Conservation (phyloP, 176 grass and related monocot species). For the Paspalum notatum region DNA sequence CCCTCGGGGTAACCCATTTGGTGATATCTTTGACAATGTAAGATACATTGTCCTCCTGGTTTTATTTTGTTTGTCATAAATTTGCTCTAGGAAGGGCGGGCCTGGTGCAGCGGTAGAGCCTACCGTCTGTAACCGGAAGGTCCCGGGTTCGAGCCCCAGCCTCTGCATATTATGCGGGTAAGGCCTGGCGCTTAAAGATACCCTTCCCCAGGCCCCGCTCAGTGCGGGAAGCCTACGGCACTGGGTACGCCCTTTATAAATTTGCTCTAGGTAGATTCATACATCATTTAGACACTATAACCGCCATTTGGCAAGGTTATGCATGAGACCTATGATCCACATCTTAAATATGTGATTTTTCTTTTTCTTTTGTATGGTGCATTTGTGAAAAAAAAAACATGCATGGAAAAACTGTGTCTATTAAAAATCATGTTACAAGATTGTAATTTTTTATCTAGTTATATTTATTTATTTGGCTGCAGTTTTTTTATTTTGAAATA, state of each 20-base stretch:
- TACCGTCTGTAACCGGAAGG: too few species aligned
- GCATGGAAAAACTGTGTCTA: background rate
- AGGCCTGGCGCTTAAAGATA: too few species aligned
- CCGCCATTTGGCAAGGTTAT: slow-evolving; percentile 20
- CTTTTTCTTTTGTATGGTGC: slow-evolving; percentile 13
- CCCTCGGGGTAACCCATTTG: slow-evolving; percentile 72
- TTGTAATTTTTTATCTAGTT: background rate
- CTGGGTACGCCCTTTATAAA: too few species aligned
- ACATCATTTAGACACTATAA: slow-evolving; percentile 6
- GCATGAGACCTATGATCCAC: slow-evolving; percentile 2
- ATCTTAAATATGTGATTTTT: slow-evolving; percentile 21
- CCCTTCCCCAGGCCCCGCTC: too few species aligned
- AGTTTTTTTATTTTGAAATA: slow-evolving; percentile 21
- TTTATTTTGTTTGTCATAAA: slow-evolving; percentile 35
- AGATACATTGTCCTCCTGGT: slow-evolving; percentile 13
- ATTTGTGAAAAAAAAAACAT: background rate
- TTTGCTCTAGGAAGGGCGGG: background rate
- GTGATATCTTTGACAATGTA: slow-evolving; percentile 74
- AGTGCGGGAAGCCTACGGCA: too few species aligned
- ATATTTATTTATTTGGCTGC: background rate
- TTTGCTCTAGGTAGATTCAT: slow-evolving; percentile 6
- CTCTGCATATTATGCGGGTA: too few species aligned
- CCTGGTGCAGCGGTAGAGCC: too few species aligned
- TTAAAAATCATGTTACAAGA: slow-evolving; percentile 27
- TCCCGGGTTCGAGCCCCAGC: too few species aligned